Base-by-base conservation (phyloP, 2,329 filamentous ascomycete genomes). In the Fusarium marasasianum region DNA sequence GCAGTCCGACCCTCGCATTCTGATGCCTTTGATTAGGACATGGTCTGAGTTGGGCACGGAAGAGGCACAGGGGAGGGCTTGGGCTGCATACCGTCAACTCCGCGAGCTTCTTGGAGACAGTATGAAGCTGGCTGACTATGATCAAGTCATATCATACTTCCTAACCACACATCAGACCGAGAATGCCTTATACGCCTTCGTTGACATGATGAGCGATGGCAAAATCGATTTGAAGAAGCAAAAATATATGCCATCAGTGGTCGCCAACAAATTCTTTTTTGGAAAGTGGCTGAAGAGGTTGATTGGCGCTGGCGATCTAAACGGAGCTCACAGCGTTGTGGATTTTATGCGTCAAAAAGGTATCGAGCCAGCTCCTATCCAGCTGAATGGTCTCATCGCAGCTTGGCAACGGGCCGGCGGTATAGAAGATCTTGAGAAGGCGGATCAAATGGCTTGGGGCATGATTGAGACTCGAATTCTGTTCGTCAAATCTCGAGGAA, bases 281-380 rank as follows among this genome's bases (percentile, higher is more conserved):
- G 93, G 92, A 40, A 95, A 94, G 77, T 98, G 95, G 95, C 88
- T 97, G 78, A 96, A 96, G 82, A 91, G 93, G 56, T 88, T 97
- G 14, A 93, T 97, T 63, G 92, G 91, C 22, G 89, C 91, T 66
- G 91, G 91, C 5, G 89, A 94, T 73, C 83, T 93, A 20, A 89
- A 93, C 64, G 92, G 92, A 5, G 94, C 94, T 7, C 87, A 89
- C 59, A 89, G 90, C 68, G 93, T 97, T 14, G 85, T 96, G 35
- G 88, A 92, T 20, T 87, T 95, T 72, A 96, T 97, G 92, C 90
- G 91, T 75, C 86, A 88, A 59, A 90, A 89, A 76, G 90, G 91
- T 4, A 88, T 95, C 40, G 86, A 86, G 65, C 91, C 94, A 6
- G 90, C 93, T 45, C 86, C 93, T 5, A 91, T 93, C 58, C 93